Evolutionary conservation across 2,329 filamentous ascomycete species (phyloP), one percentile per base, ranked within the genome.

Genomic region (Venturia asperata): DNA sequence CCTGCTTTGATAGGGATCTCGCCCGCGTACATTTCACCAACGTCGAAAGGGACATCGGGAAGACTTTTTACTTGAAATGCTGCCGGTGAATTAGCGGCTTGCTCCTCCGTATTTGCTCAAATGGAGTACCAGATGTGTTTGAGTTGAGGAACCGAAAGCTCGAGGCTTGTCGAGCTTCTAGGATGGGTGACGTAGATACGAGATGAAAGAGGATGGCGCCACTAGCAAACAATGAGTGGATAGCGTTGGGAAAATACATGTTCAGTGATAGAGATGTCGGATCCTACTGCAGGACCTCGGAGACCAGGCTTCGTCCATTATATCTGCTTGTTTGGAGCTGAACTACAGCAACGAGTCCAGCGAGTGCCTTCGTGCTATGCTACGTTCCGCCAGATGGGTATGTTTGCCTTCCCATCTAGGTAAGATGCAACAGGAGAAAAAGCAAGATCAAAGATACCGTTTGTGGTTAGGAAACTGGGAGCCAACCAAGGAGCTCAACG

Each of bases 21-120:
- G 13, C 66, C 66, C 17, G 64, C 42, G 37, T 67, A 67, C 64
- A 67, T 66, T 39, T 67, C 66, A 19, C 66, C 66, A 49, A 67
- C 15, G 19, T 65, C 45, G 43, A 61, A 67, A 1, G 64, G 58
- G 17, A 67, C 27, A 15, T 63, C 64, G 24, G 66, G 66, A 15
- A 67, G 55, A 11, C 45, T 43, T 9, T 56, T 61, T n/a, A 65
- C 63, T 24, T 49, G 63, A 41, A 55, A 64, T 13, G 62, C 62
- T 64, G 21, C 10, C n/a, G 11, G 34, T 55, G 49, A 10, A 34
- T 55, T 55, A 55, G 24, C 6, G 34, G 15, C 7, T 27, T 15
- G 15, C 3, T 27, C 17, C 24, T 34, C 27, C 30, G n/a, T 10
- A 47, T 19, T 47, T 47, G 45, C 3, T 47, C 19, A 10, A 21